These are phyloP conservation scores for Lepidopterella palustris DNA, from an alignment of 495 filamentous ascomycete species.

Conservation along the genomic window DNA sequence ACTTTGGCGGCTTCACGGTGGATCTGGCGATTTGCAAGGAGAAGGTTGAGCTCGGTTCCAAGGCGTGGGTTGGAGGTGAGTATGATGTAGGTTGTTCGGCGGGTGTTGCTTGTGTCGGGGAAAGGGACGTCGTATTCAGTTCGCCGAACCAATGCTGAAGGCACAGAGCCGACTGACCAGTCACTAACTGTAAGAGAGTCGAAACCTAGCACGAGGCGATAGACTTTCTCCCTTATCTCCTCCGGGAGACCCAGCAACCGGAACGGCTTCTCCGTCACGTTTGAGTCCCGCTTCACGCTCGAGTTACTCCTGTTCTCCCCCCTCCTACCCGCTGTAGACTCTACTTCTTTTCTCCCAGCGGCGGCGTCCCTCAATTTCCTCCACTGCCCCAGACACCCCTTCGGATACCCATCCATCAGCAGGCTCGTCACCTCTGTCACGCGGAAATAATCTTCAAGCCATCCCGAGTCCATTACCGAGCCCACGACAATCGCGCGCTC, in stretches of 20 bases:
- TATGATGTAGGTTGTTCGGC: slow-evolving; percentile 4
- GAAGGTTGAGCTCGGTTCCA: slow-evolving; percentile 3
- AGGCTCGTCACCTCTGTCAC: slow-evolving; percentile 1
- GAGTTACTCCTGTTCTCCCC: background rate
- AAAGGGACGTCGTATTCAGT: slow-evolving; percentile 11
- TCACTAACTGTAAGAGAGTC: slow-evolving; percentile 2
- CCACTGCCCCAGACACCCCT: slow-evolving; percentile 3
- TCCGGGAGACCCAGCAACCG: slow-evolving; percentile 9
- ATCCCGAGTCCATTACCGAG: slow-evolving; percentile 9
- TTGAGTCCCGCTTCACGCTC: background rate
- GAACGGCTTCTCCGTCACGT: background rate
- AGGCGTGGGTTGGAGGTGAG: background rate
- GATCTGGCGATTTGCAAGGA: background rate
- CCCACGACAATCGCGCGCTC: background rate
- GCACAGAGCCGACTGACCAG: slow-evolving; percentile 7
- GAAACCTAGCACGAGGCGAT: background rate
- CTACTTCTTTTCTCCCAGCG: no score
- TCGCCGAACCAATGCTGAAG: background rate
- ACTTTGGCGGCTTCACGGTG: background rate
- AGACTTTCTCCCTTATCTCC: slow-evolving; percentile 1
- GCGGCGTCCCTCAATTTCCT: background rate
- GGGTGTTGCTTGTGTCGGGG: background rate
- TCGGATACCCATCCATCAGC: slow-evolving; percentile 3
- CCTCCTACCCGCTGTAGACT: no score
- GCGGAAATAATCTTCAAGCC: slow-evolving; percentile 7